Base-by-base conservation (phyloP, 495 filamentous ascomycete species). In the Hypoxylon fuscum region DNA sequence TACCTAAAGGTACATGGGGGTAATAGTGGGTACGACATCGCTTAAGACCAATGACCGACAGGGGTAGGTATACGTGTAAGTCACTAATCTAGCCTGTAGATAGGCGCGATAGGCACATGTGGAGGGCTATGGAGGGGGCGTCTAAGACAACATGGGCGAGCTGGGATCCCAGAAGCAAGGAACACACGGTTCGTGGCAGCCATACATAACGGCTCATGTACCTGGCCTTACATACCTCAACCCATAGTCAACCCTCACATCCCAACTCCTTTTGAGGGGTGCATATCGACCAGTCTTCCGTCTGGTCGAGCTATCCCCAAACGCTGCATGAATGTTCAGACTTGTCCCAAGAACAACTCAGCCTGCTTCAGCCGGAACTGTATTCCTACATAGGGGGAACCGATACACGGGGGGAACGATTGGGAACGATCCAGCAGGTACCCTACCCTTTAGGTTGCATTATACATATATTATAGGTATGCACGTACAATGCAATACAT, bases 31-130 rank as follows among this genome's bases (percentile, higher is more conserved):
- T 22, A 20, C 23, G 49, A n/a, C n/a, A n/a, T n/a, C 21, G 18
- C 9, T 52, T 40, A 23, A 15, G 17, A 38, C 44, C 40, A 66
- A 40, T 51, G 53, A 49, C 32, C 34, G 41, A 62, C 57, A 66
- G 52, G 63, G 63, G 47, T 57, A 44, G 22, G 57, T 49, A 32
- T 61, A 58, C 32, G 53, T 61, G 57, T 66, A 56, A 45, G 40
- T 55, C 22, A 64, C 53, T 57, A 58, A 58, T 53, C 48, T 42
- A 38, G 47, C 56, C 37, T 48, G 51, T 53, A 55, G 52, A 66
- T 66, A 62, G 50, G 55, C 62, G 45, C 50, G 62, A 65, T 65
- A 65, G 56, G 63, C 63, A 53, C 53, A 62, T 66, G 63, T 57
- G 57, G 57, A 57, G 50, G 31, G 22, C 27, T 12, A 21, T 29